Conservation (phyloP, 1,139 yeast genomes). For the Pichia sp. region DNA sequence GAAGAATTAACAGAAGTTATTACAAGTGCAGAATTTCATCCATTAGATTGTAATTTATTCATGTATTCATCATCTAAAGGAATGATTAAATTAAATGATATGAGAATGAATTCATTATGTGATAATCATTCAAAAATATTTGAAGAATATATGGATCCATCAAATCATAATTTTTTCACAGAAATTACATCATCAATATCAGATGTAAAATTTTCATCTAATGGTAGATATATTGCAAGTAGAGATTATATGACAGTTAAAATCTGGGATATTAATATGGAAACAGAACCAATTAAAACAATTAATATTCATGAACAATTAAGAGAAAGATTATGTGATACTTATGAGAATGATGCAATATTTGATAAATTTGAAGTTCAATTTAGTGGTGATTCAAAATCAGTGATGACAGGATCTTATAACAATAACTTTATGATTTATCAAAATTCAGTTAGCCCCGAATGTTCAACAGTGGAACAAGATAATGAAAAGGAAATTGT, state of each 20-base stretch:
- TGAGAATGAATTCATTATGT: slow-evolving; percentile 93
- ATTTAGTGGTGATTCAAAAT: slow-evolving; percentile 86
- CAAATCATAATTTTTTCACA: slow-evolving; percentile 91
- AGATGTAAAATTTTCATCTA: slow-evolving; percentile 86
- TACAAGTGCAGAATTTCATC: slow-evolving; percentile 97
- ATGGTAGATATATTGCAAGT: slow-evolving; percentile 90
- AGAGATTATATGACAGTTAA: slow-evolving; percentile 97
- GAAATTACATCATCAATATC: slow-evolving; percentile 94
- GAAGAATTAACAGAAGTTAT: slow-evolving; percentile 98
- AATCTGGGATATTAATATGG: slow-evolving; percentile 98
- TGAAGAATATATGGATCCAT: slow-evolving; percentile 91
- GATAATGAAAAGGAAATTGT: slow-evolving; percentile 60
- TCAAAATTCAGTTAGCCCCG: slow-evolving; percentile 62
- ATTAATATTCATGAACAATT: slow-evolving; percentile 94
- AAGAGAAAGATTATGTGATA: slow-evolving; percentile 89
- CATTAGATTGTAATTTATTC: slow-evolving; percentile 82
- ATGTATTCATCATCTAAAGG: slow-evolving; percentile 98
- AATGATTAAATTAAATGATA: slow-evolving; percentile 89
- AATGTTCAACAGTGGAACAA: slow-evolving; percentile 28
- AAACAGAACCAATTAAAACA: slow-evolving; percentile 86
- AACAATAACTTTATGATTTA: slow-evolving; percentile 95
- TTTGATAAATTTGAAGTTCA: slow-evolving; percentile 97
- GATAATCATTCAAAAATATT: slow-evolving; percentile 84
- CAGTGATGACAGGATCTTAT: slow-evolving; percentile 95
- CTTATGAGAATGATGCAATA: slow-evolving; percentile 96